phyloP scores from a whole-genome alignment of 768 basidiomycete species.

The Lactifluus pinguis region DNA sequence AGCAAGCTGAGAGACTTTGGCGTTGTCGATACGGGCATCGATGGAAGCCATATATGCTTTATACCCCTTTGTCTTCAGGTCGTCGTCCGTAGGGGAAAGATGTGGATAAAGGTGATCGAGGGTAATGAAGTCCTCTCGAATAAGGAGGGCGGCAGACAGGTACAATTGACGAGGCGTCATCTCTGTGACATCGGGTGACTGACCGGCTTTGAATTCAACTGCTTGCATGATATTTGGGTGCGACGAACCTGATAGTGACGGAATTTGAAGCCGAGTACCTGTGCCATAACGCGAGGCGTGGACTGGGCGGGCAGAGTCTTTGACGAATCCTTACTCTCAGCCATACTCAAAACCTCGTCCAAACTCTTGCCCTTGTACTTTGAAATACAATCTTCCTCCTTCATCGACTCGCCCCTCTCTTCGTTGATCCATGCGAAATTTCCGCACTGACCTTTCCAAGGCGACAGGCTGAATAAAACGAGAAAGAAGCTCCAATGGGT shows the following conservation, averaged over 20 bases:
- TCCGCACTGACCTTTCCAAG: slow-evolving; percentile 43
- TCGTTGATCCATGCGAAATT: slow-evolving; percentile 10
- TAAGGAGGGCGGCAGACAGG: slow-evolving; percentile 75
- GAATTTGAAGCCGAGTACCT: slow-evolving; percentile 98
- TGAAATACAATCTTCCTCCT: slow-evolving; percentile 14
- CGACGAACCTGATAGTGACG: slow-evolving; percentile 68
- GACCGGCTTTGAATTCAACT: slow-evolving; percentile 17
- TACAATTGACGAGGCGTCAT: slow-evolving; percentile 62
- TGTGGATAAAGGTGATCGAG: slow-evolving; percentile 91
- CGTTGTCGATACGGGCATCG: slow-evolving; percentile 53
- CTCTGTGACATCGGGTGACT: slow-evolving; percentile 55
- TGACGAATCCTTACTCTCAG: slow-evolving; percentile 30
- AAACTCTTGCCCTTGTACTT: slow-evolving; percentile 50
- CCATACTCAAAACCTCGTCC: slow-evolving; percentile 55
- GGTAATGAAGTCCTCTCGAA: slow-evolving; percentile 82
- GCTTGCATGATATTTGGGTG: not conserved
- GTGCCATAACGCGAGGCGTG: slow-evolving; percentile 62
- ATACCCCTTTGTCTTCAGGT: slow-evolving; percentile 54
- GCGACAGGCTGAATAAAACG: slow-evolving; percentile 75
- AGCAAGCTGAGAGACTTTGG: slow-evolving; percentile 68
- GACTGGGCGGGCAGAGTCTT: slow-evolving; percentile 16
- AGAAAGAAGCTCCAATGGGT: slow-evolving; percentile 87
- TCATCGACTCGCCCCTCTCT: slow-evolving; percentile 4
- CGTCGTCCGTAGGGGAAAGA: slow-evolving; percentile 64
- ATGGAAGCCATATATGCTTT: slow-evolving; percentile 59